Base-by-base conservation (phyloP, 352 stramenopile species). In the Hyphochytrium catenoides region DNA sequence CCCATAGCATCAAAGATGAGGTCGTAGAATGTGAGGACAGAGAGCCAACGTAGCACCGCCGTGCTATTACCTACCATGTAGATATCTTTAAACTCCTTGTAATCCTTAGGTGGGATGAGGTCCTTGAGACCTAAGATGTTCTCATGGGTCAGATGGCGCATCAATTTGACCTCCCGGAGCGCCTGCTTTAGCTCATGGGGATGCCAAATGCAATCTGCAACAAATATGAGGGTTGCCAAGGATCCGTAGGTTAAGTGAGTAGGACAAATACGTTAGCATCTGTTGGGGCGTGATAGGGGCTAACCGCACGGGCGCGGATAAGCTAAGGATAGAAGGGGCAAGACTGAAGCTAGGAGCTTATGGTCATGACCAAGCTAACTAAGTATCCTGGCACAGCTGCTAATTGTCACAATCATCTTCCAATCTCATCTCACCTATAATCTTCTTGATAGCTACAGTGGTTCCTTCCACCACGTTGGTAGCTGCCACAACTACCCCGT, bases 381-480 rank as follows among this genome's bases (percentile, higher is more conserved):
- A 28, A 36, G 43, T 46, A 22, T 46, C 40, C 2, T 36, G 20
- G 24, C 38, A 42, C 14, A 46, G 34, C 18, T 36, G 23, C 18
- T 39, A 43, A 12, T 36, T 36, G 20, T 46, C 38, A 8, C 40
- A 33, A 4, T 36, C 20, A 20, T 43, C 24, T 7, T 34, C n/a
- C 19, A 46, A 22, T 4, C 34, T 36, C 17, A 38, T 35, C 22
- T 33, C 34, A 12, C n/a, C n/a, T 27, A 84, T 84, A 5, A 87
- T 71, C 40, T 87, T 87, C 54, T 87, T 87, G 38, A 87, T 85
- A 23, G 67, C 72, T 7, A 83, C 68, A 31, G 81, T 87, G 1
- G 62, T 67, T n/a, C 69, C 66, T 1, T 62, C 75, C 16, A 56
- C 50, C 20, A 59, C 59, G 43, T 87, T 71, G 6, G 68, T 82